Conservation (phyloP, 306 rosid species). For the Begonia masoniana region DNA sequence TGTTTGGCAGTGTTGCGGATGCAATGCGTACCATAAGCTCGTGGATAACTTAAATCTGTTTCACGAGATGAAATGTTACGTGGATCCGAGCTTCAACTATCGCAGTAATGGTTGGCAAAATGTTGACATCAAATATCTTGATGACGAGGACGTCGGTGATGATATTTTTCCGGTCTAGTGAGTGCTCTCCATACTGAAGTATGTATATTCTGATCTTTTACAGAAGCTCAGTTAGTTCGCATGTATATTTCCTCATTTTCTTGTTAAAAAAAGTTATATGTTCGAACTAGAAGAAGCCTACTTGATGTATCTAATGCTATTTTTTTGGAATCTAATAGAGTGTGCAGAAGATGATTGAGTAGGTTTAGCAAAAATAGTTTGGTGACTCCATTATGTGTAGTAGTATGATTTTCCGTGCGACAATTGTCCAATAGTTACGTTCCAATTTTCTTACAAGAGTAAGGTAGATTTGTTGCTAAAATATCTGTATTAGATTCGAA, state of each 20-base stretch:
- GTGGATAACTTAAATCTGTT: slow-evolving; percentile 91
- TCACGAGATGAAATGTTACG: slow-evolving; percentile 81
- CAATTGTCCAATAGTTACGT: no score
- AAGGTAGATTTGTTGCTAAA: no score
- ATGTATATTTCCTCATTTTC: slow-evolving; percentile 20
- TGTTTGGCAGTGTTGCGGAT: slow-evolving; percentile 68
- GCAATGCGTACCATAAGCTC: slow-evolving; percentile 88
- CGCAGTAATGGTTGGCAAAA: slow-evolving; percentile 61
- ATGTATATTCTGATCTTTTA: slow-evolving; percentile 23
- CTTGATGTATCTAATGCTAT: no score
- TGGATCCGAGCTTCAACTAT: slow-evolving; percentile 65
- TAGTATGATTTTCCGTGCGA: no score
- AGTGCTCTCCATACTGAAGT: slow-evolving; percentile 10
- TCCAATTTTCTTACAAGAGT: no score
- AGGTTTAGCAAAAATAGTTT: no score
- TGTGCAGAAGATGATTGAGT: no score
- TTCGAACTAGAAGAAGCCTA: no score
- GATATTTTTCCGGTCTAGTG: slow-evolving; percentile 43
- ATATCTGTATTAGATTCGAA: no score
- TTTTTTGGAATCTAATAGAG: no score
- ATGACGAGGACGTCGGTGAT: slow-evolving; percentile 29
- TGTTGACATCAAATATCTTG: slow-evolving; percentile 51
- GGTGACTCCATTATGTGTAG: no score
- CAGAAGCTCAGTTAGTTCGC: slow-evolving; percentile 18
- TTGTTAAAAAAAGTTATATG: no score